These are phyloP conservation scores for Amylocarpus encephaloides DNA, from an alignment of 2,329 filamentous ascomycete genomes.

Conservation along the genomic window DNA sequence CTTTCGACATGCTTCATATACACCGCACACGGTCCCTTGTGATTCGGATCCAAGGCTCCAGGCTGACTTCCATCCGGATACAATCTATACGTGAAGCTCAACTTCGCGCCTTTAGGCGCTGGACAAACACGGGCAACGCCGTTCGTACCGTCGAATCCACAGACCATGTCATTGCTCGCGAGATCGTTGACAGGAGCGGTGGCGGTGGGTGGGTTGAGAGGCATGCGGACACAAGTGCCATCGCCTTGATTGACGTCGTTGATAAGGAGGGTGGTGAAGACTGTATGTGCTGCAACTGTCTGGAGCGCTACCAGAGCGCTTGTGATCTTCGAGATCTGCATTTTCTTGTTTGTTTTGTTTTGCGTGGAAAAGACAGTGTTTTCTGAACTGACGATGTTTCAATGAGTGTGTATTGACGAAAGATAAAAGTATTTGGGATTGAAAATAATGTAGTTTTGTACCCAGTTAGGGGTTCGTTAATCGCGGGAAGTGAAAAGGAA, in stretches of 20 bases:
- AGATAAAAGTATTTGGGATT: background rate
- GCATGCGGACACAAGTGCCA: constrained; percentile 66
- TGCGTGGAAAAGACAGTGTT: background rate
- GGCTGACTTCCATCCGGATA: constrained; percentile 49
- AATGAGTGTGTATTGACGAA: background rate
- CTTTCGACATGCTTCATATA: constrained; percentile 65
- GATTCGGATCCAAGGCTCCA: constrained; percentile 52
- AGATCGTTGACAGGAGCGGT: constrained; percentile 54
- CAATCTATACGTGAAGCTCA: constrained; percentile 55
- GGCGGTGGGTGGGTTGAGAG: constrained; percentile 43
- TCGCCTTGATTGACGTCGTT: constrained; percentile 60
- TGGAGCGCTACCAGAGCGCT: constrained; percentile 17
- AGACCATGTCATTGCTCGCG: constrained; percentile 59
- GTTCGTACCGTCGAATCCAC: constrained; percentile 52
- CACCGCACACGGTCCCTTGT: constrained; percentile 64
- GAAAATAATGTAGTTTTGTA: background rate
- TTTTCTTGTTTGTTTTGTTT: background rate
- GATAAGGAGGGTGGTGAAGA: constrained; percentile 58
- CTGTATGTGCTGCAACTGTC: constrained; percentile 48
- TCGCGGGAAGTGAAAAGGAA: too few species aligned
- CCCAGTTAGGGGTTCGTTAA: too few species aligned
- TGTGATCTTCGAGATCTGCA: constrained; percentile 6
- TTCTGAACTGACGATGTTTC: background rate
- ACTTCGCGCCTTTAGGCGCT: constrained; percentile 21
- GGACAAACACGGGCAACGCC: constrained; percentile 42